A percentile compares a stretch with the other conserved stretches of the same genome.
Evolutionary conservation across 1,284 basidiomycete species (phyloP).

Genomic region (Tetrapyrgos nigripes): DNA sequence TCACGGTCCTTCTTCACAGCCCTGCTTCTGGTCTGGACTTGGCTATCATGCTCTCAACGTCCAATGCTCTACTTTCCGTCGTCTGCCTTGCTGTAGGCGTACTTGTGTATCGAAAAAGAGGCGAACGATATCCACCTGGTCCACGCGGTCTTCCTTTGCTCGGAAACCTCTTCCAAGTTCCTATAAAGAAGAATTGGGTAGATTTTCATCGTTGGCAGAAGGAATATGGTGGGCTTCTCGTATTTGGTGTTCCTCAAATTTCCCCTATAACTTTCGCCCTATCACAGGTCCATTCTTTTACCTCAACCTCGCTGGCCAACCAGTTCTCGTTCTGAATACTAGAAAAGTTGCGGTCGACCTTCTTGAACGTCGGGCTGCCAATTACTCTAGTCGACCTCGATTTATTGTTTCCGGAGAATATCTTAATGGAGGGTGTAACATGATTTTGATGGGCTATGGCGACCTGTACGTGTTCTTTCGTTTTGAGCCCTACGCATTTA

Average conservation of each 20-base stretch:
- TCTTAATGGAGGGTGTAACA: background rate
- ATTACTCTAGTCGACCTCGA: conserved; percentile 11
- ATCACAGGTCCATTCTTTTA: conserved; percentile 13
- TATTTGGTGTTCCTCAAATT: background rate
- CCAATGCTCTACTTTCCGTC: too few relatives aligned
- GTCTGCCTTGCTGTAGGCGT: too few relatives aligned
- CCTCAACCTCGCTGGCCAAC: conserved; percentile 11
- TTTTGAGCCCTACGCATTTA: background rate
- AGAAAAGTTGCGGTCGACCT: conserved; percentile 12
- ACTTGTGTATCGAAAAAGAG: background rate
- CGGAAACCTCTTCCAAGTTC: conserved; percentile 14
- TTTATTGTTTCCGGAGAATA: conserved; percentile 9
- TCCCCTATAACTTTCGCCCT: too few relatives aligned
- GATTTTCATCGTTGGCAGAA: conserved; percentile 6
- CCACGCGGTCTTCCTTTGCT: conserved; percentile 15
- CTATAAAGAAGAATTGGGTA: background rate
- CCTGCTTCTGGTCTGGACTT: too few relatives aligned
- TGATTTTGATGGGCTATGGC: conserved; percentile 6
- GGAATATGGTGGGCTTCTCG: conserved; percentile 7
- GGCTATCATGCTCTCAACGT: too few relatives aligned
- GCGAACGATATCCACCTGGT: conserved; percentile 7
- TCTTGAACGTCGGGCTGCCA: conserved; percentile 15
- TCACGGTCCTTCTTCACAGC: too few relatives aligned
- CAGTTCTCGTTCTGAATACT: conserved; percentile 16
- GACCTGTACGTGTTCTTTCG: background rate